Evolutionary conservation across 23 red algal genomes (phyloP).

Genomic region (Gracilariopsis chorda): DNA sequence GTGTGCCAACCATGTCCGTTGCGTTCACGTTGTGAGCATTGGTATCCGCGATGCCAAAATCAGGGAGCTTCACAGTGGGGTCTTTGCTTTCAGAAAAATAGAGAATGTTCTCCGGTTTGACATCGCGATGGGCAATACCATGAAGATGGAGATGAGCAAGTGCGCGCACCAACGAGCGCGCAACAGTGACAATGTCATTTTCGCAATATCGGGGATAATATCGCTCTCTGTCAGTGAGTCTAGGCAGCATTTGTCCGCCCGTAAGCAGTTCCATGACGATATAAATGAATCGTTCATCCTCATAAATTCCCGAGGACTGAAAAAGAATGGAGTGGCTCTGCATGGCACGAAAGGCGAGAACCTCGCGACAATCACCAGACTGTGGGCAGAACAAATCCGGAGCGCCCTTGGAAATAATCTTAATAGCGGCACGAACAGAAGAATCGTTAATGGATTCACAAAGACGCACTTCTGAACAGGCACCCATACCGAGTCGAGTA

Average conservation of each 20-base stretch:
- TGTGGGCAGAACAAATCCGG: conserved; percentile 56
- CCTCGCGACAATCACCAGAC: conserved; percentile 65
- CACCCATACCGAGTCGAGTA: conserved; percentile 42
- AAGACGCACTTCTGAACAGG: conserved; percentile 66
- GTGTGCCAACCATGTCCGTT: conserved; percentile 71
- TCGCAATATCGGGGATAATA: conserved; percentile 81
- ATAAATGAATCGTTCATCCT: conserved; percentile 83
- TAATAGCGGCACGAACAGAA: conserved; percentile 34
- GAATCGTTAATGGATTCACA: not conserved
- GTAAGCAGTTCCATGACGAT: conserved; percentile 70
- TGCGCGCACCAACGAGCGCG: conserved; percentile 44
- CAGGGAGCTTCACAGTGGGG: conserved; percentile 69
- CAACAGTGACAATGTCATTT: conserved; percentile 66
- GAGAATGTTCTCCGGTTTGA: conserved; percentile 94
- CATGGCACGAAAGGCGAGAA: conserved; percentile 14
- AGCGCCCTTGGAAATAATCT: conserved; percentile 62
- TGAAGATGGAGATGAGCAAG: conserved; percentile 64
- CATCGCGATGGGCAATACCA: conserved; percentile 84
- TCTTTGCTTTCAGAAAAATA: conserved; percentile 51
- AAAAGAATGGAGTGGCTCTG: conserved; percentile 44
- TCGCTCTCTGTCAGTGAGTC: conserved; percentile 40
- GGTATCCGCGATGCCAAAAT: conserved; percentile 81
- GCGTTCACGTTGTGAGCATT: not conserved
- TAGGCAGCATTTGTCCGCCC: conserved; percentile 65
- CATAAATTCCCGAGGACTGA: conserved; percentile 47